Base-by-base conservation (phyloP, 768 basidiomycete species). In the Obba rivulosa region DNA sequence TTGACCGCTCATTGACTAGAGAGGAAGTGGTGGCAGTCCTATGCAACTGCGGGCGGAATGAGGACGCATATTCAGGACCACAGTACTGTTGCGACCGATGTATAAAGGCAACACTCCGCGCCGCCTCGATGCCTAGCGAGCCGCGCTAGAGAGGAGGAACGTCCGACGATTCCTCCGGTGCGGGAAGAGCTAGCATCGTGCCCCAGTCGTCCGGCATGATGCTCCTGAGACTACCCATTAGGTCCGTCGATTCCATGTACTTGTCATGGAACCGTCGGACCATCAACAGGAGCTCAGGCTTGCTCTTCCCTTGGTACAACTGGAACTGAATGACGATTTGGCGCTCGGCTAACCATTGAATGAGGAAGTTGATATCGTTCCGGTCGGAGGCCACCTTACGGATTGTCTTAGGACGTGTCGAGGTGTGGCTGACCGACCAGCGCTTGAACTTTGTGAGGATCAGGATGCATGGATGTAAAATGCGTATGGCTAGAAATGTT, bases 401-500 rank as follows among this genome's bases (percentile, higher is more conserved):
- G 8, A 49, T 9, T 16, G 52, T 49, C 43, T 49, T 35, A 5
- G 43, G 48, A 22, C 43, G 43, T 8, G 52, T 53, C 2, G 52
- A 49, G 18, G 43, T 34, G 47, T 36, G 41, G 10, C 17, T 25
- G 34, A 38, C 18, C 16, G 48, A 48, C 52, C 52, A 53, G 18
- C 52, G 47, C 21, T 53, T 49, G 39, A 49, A 34, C 41, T 53
- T 53, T 18, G 47, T 45, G 8, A 53, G 43, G 20, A 53, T 46
- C 20, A 53, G 47, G 34, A 53, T 38, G 16, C 36, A 21, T 4
- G 52, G 52, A n/a, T 53, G 52, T 10, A 53, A 34, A n/a, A 53
- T 45, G 2, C 28, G 21, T 23, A 51, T 42, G 17, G 9, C 50
- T 47, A 8, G 5, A 22, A 14, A n/a, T 10, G 25, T 3, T 38